Evolutionary conservation across 2,329 filamentous ascomycete genomes (phyloP).

Genomic region (Sphaerulina musiva): DNA sequence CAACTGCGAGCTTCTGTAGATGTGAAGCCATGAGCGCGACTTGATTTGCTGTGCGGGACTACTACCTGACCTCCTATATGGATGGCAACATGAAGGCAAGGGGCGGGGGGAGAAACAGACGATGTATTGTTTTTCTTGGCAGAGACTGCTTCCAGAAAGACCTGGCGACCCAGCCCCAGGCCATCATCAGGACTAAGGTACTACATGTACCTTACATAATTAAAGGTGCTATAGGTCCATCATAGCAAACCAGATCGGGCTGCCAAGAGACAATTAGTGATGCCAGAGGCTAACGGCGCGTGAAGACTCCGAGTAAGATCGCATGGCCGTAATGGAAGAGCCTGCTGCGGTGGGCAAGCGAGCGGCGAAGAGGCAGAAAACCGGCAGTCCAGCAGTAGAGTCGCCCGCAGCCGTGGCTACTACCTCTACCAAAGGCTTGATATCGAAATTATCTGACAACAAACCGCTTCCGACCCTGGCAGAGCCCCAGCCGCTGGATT

Average conservation of each 20-base stretch:
- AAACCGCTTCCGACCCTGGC: constrained; percentile 66
- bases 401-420: constrained; percentile 13
- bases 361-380: constrained; percentile 16
- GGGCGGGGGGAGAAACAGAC: no score
- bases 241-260: no score
- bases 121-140: no score
- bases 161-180: no score
- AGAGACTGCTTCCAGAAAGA: no score
- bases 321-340: neutral
- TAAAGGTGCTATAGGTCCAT: no score
- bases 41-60: neutral
- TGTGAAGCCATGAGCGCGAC: constrained; percentile 8
- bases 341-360: constrained; percentile 5
- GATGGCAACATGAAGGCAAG: no score
- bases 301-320: neutral
- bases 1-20: constrained; percentile 15
- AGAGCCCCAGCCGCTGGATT: constrained; percentile 57
- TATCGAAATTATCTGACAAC: constrained; percentile 56
- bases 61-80: neutral
- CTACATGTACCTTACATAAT: no score
- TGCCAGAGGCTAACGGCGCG: no score
- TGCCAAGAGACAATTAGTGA: no score
- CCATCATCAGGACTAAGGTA: no score
- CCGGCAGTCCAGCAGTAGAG: constrained; percentile 3
- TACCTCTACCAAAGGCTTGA: constrained; percentile 39